A percentile compares a stretch with the other conserved stretches of the same genome.
Conservation (phyloP, 2,329 filamentous ascomycete genomes). For the Zymoseptoria brevis region DNA sequence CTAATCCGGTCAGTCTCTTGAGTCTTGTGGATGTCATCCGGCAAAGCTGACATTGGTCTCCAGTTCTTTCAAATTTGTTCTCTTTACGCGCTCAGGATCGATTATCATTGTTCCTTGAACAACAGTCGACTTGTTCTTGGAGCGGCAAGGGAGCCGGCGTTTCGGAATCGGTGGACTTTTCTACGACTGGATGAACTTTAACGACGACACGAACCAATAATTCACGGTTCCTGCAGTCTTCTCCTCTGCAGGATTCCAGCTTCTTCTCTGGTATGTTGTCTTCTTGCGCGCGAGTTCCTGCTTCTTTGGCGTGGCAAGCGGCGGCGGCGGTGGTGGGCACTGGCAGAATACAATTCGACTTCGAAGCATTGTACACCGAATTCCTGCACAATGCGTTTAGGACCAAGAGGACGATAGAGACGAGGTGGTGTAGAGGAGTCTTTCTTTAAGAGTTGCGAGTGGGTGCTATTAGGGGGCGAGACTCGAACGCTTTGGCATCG, state of each 20-base stretch:
- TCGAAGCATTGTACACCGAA: not conserved
- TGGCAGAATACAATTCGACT: not conserved
- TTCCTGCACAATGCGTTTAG: not conserved
- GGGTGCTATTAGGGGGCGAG: not conserved
- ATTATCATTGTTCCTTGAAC: conserved; percentile 9
- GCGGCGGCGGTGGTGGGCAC: conserved; percentile 5
- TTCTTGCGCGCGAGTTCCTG: conserved; percentile 8
- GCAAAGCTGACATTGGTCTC: not conserved
- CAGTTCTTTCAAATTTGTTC: conserved; percentile 10
- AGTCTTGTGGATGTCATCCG: not conserved
- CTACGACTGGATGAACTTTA: conserved; percentile 17
- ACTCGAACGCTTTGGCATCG: not conserved
- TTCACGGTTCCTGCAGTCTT: conserved; percentile 11
- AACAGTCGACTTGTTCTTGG: conserved; percentile 3
- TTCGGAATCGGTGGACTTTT: conserved; percentile 9
- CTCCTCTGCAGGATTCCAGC: conserved; percentile 8
- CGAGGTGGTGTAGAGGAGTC: not conserved
- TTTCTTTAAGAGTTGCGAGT: not conserved
- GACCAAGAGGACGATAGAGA: not conserved
- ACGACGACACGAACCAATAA: conserved; percentile 19
- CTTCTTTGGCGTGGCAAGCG: conserved; percentile 3
- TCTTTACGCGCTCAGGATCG: conserved; percentile 12
- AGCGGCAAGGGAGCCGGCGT: conserved; percentile 2
- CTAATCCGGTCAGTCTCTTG: not conserved
- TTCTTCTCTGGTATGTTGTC: conserved; percentile 17